Evolutionary conservation across 495 filamentous ascomycete genomes (phyloP), one percentile per base, ranked within the genome.

Genomic region (Penicillium macrosclerotiorum): DNA sequence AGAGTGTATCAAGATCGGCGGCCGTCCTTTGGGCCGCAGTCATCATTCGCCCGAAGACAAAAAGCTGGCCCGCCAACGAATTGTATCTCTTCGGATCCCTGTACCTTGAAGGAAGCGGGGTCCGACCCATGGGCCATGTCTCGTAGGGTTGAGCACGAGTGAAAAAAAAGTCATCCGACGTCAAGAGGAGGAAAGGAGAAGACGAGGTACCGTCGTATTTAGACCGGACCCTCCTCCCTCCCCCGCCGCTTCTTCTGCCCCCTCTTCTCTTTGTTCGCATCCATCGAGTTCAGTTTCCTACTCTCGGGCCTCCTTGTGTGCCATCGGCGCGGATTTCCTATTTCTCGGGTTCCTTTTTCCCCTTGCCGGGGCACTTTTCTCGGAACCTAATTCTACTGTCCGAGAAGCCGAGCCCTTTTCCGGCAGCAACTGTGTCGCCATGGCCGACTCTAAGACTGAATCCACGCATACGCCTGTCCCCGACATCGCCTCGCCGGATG

Each of bases 401-500:
- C 45, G 38, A 44, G 30, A 14, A 37, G 26, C 12, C 40, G n/a
- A n/a, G n/a, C n/a, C n/a, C n/a, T n/a, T n/a, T n/a, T n/a, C n/a
- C n/a, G n/a, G n/a, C 14, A 9, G 26, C 5, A 12, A n/a, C 14
- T 8, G 18, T 12, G 17, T 17, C 35, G 43, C 29, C 29, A 54
- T 54, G 51, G 42, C 36, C n/a, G 41, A 49, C 4, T 12, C 14
- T 1, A 35, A 54, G 6, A n/a, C n/a, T n/a, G n/a, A n/a, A n/a
- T 38, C 47, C 18, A 37, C 39, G 7, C 11, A 22, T 5, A 13
- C 14, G 17, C 16, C 37, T 17, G 34, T 32, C 9, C 31, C 27
- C 7, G 12, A 31, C 6, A 17, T 14, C 13, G 6, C 26, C 32
- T 54, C 50, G 40, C 50, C 67, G 11, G 58, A 62, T 19, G 50